Evolutionary conservation across 208 protist species (phyloP).

Genomic region (Wallacemonas sp.): DNA sequence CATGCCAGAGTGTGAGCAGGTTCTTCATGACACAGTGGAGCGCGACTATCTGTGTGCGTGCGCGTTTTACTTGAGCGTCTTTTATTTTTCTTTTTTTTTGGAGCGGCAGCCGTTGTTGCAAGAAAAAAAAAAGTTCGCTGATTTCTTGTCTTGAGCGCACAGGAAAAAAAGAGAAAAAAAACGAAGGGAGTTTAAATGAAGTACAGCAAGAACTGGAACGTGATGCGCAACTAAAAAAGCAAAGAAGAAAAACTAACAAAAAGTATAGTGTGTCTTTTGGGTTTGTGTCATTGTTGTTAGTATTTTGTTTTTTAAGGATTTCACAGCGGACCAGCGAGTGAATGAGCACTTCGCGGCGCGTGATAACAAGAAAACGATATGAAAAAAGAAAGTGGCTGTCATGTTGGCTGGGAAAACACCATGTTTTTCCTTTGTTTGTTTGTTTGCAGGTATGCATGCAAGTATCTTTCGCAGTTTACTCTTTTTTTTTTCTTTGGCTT

Average conservation of each 20-base stretch:
- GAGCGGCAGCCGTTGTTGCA: neutral
- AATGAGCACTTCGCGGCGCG: no score
- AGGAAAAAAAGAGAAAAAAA: conserved; percentile 2
- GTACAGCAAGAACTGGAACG: neutral
- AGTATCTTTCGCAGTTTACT: neutral
- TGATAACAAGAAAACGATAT: conserved; percentile 1
- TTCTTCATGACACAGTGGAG: no score
- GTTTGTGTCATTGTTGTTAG: no score
- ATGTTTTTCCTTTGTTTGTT: no score
- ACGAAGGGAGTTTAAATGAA: neutral
- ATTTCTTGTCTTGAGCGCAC: no score
- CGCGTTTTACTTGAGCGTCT: neutral
- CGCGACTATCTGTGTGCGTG: no score
- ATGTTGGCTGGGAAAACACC: no score
- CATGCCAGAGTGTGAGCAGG: no score
- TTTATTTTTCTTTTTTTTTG: neutral
- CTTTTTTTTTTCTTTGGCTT: neutral
- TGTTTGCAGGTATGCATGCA: neutral
- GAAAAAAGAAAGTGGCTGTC: neutral
- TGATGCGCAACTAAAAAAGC: neutral
- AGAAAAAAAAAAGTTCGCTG: neutral
- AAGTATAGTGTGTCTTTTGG: no score
- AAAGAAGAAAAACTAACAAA: conserved; percentile 8
- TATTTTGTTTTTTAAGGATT: no score
- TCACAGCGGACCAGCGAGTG: neutral